phyloP scores from a whole-genome alignment of 129 eudicot genomes.

The Flaveria ramosissima region DNA sequence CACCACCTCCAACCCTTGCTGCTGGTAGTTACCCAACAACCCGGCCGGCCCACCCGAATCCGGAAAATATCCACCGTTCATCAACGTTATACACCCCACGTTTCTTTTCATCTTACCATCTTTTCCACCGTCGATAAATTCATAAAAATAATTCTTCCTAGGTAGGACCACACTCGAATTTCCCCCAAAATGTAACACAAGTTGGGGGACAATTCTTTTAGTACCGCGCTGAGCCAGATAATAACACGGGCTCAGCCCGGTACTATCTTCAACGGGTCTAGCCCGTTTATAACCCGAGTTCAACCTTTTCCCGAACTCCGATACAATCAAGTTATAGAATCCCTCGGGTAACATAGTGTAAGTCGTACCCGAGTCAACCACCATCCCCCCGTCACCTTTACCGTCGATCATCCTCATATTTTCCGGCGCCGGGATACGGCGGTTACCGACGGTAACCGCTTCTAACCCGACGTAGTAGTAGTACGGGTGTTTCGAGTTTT shows the following conservation, averaged over 20 bases:
- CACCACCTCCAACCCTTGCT: conserved; percentile 95
- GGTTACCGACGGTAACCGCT: conserved; percentile 60
- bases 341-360: conserved; percentile 66
- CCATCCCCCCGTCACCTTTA: conserved; percentile 90
- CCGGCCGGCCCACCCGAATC: conserved; percentile 86
- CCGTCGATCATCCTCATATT: conserved; percentile 52
- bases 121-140: conserved; percentile 59
- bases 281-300: conserved; percentile 55
- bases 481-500: conserved; percentile 69
- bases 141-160: conserved; percentile 68
- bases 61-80: conserved; percentile 87
- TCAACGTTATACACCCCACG: conserved; percentile 85
- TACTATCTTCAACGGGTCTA: conserved; percentile 43
- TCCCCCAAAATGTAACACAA: conserved; percentile 76
- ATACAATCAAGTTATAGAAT: conserved; percentile 47
- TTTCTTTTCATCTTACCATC: conserved; percentile 45
- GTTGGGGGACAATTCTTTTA: conserved; percentile 44
- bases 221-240: conserved; percentile 23
- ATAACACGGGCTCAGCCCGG: conserved; percentile 89
- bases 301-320: conserved; percentile 47
- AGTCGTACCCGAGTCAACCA: conserved; percentile 96
- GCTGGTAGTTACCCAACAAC: conserved; percentile 82
- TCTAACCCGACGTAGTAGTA: conserved; percentile 78
- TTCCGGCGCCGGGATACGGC: conserved; percentile 55
- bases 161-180: conserved; percentile 83